Percentiles rank a stretch among this genome's conserved stretches.
Evolutionary conservation across 2,329 filamentous ascomycete genomes (phyloP).

Genomic region (Emericellopsis atlantica): DNA sequence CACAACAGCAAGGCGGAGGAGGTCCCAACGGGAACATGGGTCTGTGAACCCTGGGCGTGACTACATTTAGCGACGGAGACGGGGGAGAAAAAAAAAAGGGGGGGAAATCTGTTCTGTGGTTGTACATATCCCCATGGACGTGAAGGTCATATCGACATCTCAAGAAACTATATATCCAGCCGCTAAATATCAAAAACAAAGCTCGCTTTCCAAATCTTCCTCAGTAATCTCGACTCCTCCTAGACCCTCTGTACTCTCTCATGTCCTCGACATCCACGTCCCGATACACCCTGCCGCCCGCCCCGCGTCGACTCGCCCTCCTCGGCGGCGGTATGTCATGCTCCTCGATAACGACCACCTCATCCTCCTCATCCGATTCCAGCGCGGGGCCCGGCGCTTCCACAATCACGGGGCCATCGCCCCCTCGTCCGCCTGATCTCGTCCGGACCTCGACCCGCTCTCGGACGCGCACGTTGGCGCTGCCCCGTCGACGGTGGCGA

Average conservation of each 20-base stretch:
- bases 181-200: not conserved
- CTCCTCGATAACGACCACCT: slow-evolving; percentile 24
- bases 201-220: not conserved
- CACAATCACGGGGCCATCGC: slow-evolving; percentile 10
- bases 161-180: not conserved
- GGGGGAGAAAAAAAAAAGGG: too few species aligned
- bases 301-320: slow-evolving; percentile 8
- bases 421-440: not conserved
- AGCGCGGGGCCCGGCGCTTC: slow-evolving; percentile 9
- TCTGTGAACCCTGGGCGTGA: not conserved
- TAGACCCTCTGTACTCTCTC: not conserved
- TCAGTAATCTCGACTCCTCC: slow-evolving; percentile 1
- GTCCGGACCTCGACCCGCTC: not conserved
- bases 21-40: slow-evolving; percentile 5
- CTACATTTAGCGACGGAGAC: too few species aligned
- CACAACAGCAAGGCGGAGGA: slow-evolving; percentile 20
- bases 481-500: slow-evolving; percentile 2
- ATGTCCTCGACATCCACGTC: not conserved
- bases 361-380: slow-evolving; percentile 20
- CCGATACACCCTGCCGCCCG: slow-evolving; percentile 1
- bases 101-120: too few species aligned
- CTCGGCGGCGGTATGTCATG: slow-evolving; percentile 12
- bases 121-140: too few species aligned
- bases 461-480: slow-evolving; percentile 8
- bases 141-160: not conserved